Evolutionary conservation across 2,329 filamentous ascomycete genomes (phyloP).

Genomic region (Penicillium polonicum): DNA sequence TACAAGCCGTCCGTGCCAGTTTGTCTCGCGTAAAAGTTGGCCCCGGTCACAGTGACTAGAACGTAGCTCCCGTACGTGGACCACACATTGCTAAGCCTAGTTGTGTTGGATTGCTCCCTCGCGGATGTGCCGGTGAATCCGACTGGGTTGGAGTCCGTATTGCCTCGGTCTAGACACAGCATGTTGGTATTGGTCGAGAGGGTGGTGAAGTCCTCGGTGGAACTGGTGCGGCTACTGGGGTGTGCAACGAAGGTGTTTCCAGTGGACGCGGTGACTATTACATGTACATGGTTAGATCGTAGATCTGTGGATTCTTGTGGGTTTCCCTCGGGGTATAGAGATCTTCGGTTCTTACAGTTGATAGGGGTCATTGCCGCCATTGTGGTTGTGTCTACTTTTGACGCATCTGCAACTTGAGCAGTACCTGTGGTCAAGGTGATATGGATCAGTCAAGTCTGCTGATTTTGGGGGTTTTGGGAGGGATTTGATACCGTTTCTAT

Average conservation of each 20-base stretch:
- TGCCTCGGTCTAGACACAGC: constrained; percentile 9
- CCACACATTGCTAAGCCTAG: constrained; percentile 14
- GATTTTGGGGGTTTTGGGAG: not conserved
- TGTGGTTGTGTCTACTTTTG: not conserved
- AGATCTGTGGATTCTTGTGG: not conserved
- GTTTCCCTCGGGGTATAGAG: not conserved
- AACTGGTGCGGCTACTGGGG: constrained; percentile 1
- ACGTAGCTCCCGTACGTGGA: constrained; percentile 17
- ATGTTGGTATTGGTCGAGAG: constrained; percentile 5
- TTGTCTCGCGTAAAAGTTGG: constrained; percentile 16
- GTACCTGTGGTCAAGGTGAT: not conserved
- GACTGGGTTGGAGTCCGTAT: constrained; percentile 4
- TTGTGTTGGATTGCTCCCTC: not conserved
- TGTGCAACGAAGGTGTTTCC: constrained; percentile 14
- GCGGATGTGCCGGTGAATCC: constrained; percentile 2
- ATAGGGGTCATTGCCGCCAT: constrained; percentile 7
- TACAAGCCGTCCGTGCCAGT: constrained; percentile 11
- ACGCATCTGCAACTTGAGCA: constrained; percentile 10
- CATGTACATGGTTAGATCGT: not conserved
- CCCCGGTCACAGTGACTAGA: constrained; percentile 10
- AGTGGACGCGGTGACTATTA: constrained; percentile 3
- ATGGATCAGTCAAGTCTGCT: not conserved
- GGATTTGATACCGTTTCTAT: constrained; percentile 8
- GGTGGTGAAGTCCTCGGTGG: not conserved
- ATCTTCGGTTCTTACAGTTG: constrained; percentile 9